A percentile compares a stretch with the other conserved stretches of the same genome.
phyloP scores from a whole-genome alignment of 1,284 basidiomycete genomes.

The Grifola frondosa region DNA sequence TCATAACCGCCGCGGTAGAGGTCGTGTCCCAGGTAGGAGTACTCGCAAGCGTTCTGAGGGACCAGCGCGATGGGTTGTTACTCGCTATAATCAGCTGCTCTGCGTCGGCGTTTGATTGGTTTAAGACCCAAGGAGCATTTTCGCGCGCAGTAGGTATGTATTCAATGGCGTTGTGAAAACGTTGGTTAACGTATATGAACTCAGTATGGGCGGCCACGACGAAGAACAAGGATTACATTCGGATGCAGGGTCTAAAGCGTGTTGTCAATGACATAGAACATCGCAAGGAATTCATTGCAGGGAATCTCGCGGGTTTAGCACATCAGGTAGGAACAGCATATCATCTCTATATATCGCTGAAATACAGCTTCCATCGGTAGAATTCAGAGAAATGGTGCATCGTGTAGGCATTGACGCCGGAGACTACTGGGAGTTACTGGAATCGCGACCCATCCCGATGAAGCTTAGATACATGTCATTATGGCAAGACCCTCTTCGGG shows the following conservation, averaged over 20 bases:
- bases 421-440: constrained; percentile 49
- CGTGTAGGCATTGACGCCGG: constrained; percentile 50
- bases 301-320: constrained; percentile 57
- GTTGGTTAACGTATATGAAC: background rate
- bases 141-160: constrained; percentile 4
- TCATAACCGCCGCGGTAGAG: constrained; percentile 47
- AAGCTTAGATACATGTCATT: constrained; percentile 42
- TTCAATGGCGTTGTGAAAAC: background rate
- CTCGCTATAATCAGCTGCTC: constrained; percentile 54
- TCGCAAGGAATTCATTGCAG: constrained; percentile 73
- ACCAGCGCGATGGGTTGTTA: constrained; percentile 61
- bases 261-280: constrained; percentile 49
- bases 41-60: constrained; percentile 51
- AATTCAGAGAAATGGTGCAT: constrained; percentile 31
- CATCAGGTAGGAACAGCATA: constrained; percentile 47
- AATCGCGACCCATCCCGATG: constrained; percentile 29
- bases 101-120: constrained; percentile 17
- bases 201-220: constrained; percentile 75
- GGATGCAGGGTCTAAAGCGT: constrained; percentile 61
- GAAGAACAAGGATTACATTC: constrained; percentile 56
- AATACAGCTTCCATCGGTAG: too few species aligned
- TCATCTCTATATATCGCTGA: too few species aligned
- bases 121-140: constrained; percentile 7
- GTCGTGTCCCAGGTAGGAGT: constrained; percentile 61
- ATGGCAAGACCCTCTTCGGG: constrained; percentile 51